phyloP scores from a whole-genome alignment of 2,329 filamentous ascomycete species.

The Harringtonia lauricola region DNA sequence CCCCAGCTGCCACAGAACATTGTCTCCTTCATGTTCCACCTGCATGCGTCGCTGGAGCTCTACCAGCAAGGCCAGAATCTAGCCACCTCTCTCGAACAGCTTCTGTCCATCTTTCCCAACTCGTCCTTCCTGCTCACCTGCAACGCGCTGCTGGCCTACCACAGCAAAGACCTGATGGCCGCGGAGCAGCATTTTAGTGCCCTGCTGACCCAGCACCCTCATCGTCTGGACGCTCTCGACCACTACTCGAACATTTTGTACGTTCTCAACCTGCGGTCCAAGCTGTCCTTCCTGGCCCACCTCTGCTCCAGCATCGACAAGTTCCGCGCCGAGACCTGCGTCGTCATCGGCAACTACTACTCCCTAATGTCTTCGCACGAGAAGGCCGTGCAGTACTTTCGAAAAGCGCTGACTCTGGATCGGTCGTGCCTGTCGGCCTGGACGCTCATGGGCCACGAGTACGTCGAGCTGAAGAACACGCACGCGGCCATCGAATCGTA shows the following conservation, averaged over 20 bases:
- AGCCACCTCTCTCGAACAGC: constrained; percentile 62
- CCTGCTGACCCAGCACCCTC: constrained; percentile 61
- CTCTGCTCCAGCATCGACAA: constrained; percentile 86
- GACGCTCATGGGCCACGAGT: constrained; percentile 98
- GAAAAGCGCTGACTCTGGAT: constrained; percentile 81
- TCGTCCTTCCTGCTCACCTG: constrained; percentile 88
- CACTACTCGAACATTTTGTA: constrained; percentile 97
- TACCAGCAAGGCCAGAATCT: constrained; percentile 74
- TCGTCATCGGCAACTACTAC: constrained; percentile 96
- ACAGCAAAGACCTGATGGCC: constrained; percentile 68
- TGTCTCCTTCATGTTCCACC: constrained; percentile 86
- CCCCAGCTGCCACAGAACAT: constrained; percentile 77
- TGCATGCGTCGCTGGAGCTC: constrained; percentile 82
- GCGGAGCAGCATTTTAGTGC: constrained; percentile 63
- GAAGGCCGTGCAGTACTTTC: constrained; percentile 96
- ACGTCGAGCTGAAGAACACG: constrained; percentile 96
- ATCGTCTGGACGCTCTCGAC: constrained; percentile 79
- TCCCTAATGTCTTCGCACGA: constrained; percentile 89
- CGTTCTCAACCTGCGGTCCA: constrained; percentile 77
- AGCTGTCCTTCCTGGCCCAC: constrained; percentile 85
- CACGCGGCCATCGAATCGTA: constrained; percentile 97
- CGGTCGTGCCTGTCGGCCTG: constrained; percentile 86
- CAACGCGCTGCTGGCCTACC: constrained; percentile 78
- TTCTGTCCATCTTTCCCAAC: constrained; percentile 73
- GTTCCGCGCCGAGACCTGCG: constrained; percentile 93